These are phyloP conservation scores for Talaromyces nanjingensis DNA, from an alignment of 495 filamentous ascomycete genomes.

Conservation along the genomic window DNA sequence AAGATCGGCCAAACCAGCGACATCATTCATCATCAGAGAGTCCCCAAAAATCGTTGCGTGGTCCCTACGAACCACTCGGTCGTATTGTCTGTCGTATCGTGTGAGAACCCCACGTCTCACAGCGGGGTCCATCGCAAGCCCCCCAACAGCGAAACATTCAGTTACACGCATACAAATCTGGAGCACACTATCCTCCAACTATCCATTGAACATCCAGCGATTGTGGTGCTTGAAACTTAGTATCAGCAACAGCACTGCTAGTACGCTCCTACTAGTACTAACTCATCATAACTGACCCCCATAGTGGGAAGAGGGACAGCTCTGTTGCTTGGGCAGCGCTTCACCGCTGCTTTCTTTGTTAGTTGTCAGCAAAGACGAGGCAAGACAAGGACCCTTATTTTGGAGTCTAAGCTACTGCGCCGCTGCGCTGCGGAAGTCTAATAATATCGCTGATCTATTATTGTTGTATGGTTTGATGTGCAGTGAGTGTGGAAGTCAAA, in stretches of 20 bases:
- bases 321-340: slow-evolving; percentile 3
- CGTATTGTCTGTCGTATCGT: background rate
- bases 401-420: background rate
- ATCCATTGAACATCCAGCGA: background rate
- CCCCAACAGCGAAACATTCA: slow-evolving; percentile 3
- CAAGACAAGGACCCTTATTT: background rate
- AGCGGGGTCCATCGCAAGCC: slow-evolving; percentile 1
- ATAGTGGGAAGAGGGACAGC: background rate
- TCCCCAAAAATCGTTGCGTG: background rate
- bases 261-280: background rate
- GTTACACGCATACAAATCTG: slow-evolving; percentile 4
- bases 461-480: background rate
- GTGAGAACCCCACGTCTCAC: slow-evolving; percentile 1
- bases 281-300: background rate
- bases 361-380: background rate
- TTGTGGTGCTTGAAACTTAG: background rate
- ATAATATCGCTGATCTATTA: background rate
- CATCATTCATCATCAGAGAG: background rate
- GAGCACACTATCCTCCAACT: slow-evolving; percentile 1
- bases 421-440: background rate
- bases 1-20: background rate
- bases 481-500: background rate
- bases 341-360: slow-evolving; percentile 3
- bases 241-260: background rate
- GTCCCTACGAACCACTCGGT: background rate